Evolutionary conservation across 2,329 filamentous ascomycete species (phyloP), one percentile per base, ranked within the genome.

Genomic region (Colletotrichum lupini): DNA sequence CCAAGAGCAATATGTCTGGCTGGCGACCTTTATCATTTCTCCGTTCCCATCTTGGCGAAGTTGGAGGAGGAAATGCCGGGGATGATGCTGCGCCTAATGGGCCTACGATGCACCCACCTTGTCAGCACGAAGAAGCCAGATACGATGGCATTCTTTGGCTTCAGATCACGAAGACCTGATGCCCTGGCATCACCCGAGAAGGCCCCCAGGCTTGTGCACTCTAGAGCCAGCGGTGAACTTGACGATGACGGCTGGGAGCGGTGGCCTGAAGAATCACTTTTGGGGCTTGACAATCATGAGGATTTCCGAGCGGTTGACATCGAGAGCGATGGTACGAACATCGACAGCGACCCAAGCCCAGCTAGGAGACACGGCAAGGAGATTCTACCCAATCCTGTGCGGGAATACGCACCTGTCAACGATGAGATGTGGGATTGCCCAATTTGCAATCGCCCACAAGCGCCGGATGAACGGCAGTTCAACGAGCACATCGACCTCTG

Each of bases 401-500:
- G 82, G 70, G 75, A 77, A 24, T 65, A 75, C 0, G 61, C 77
- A 14, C 59, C 77, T 5, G 78, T 80, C 11, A 81, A 84, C 66
- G 83, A 88, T 65, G 85, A 91, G 59, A 87, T 86, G 81, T 98
- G 95, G 95, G 88, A 92, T 49, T 99, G 97, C 81, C 97, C 97
- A 0, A 94, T 98, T 57, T 99, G 97, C 81, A 84, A 85, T n/a
- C 87, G 92, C 19, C 92, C 94, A 0, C 95, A 98, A 78, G 79
- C 86, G 0, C 90, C 95, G 0, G 88, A 96, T 62, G 95, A 98
- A 80, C 88, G 87, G 58, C 85, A 84, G 0, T 97, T 98, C 83
- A 99, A 99, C 77, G 90, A 93, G 69, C 97, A 99, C 79, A 95
- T 99, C 64, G 97, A 99, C 80, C 89, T 93, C 9, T 99, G 97